Evolutionary conservation across 495 filamentous ascomycete genomes (phyloP).

Genomic region (Penicillium cosmopolitanum): DNA sequence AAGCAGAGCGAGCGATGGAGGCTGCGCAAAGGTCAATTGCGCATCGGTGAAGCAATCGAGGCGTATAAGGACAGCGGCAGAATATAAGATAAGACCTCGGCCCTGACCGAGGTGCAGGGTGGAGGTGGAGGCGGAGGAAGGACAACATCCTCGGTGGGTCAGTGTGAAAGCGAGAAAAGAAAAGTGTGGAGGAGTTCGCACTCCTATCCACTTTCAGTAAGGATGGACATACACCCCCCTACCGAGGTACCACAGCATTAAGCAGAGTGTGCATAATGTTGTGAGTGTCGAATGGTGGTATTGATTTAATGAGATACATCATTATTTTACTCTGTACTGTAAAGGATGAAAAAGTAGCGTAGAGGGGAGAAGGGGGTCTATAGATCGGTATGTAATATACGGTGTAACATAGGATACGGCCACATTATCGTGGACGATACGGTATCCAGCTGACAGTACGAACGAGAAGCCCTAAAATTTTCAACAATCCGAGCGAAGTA

Average conservation of each 20-base stretch:
- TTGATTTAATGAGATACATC: too few relatives aligned
- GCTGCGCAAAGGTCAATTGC: not conserved
- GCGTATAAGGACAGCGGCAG: not conserved
- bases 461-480: not conserved
- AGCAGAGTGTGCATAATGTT: not conserved
- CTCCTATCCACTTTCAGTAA: constrained; percentile 18
- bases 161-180: not conserved
- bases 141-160: constrained; percentile 1
- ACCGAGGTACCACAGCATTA: not conserved
- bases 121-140: not conserved
- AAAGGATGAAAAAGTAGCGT: not conserved
- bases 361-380: not conserved
- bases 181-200: constrained; percentile 23
- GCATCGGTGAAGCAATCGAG: not conserved
- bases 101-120: not conserved
- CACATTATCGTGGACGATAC: not conserved
- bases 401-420: not conserved
- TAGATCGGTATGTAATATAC: not conserved
- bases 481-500: too few relatives aligned
- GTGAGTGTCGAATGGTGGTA: too few relatives aligned
- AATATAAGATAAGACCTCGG: constrained; percentile 3
- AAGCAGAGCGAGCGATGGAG: constrained; percentile 1
- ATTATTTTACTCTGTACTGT: not conserved
- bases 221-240: constrained; percentile 8
- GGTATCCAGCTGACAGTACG: not conserved